A percentile compares a stretch with the other conserved stretches of the same genome.
These are phyloP conservation scores for Akanthomyces lecanii DNA, from an alignment of 2,329 filamentous ascomycete genomes.

Conservation along the genomic window DNA sequence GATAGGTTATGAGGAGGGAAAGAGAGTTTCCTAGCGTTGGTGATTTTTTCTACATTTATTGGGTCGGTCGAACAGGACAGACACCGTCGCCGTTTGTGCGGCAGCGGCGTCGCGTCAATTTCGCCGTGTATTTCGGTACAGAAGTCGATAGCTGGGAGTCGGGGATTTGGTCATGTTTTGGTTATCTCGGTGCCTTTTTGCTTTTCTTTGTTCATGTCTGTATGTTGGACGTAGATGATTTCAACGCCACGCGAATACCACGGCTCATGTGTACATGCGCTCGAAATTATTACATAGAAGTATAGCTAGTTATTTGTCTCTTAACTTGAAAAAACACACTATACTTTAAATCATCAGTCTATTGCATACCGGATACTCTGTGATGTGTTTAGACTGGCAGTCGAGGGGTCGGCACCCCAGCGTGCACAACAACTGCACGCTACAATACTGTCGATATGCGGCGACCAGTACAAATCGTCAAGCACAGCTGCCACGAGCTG, in stretches of 20 bases:
- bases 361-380: too few species aligned
- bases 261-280: neutral
- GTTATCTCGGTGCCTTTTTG: constrained; percentile 5
- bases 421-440: too few species aligned
- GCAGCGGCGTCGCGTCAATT: neutral
- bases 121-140: neutral
- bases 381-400: too few species aligned
- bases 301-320: too few species aligned
- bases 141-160: neutral
- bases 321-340: too few species aligned
- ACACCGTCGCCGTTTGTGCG: neutral
- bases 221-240: constrained; percentile 9
- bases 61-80: neutral
- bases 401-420: too few species aligned
- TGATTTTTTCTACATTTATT: neutral
- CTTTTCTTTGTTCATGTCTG: neutral
- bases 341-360: too few species aligned
- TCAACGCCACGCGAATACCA: neutral
- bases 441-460: too few species aligned
- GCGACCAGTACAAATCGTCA: too few species aligned
- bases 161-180: neutral
- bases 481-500: too few species aligned
- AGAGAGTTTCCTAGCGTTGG: neutral
- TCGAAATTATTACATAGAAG: neutral
- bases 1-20: neutral